phyloP scores from a whole-genome alignment of 768 basidiomycete genomes.

The Kwoniella newhampshirensis region DNA sequence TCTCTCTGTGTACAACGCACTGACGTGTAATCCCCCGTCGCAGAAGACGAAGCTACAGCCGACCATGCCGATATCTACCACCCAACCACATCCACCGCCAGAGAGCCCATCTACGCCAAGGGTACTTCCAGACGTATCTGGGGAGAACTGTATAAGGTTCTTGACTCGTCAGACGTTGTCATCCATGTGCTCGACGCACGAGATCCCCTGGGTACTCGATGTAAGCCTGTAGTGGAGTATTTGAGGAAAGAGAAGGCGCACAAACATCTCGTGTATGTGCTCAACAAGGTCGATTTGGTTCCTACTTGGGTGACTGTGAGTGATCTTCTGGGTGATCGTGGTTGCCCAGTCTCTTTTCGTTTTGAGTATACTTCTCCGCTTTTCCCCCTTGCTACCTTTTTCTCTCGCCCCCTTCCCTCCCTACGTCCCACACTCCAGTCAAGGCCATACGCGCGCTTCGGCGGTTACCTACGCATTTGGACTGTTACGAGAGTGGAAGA shows the following conservation, averaged over 20 bases:
- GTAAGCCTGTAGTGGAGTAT: slow-evolving; percentile 88
- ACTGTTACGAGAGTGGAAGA: slow-evolving; percentile 62
- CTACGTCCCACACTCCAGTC: slow-evolving; percentile 57
- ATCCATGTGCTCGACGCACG: slow-evolving; percentile 93
- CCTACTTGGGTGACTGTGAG: slow-evolving; percentile 98
- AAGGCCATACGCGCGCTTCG: slow-evolving; percentile 51
- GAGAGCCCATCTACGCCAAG: slow-evolving; percentile 90
- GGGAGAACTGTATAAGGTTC: slow-evolving; percentile 97
- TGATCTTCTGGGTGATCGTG: slow-evolving; percentile 29
- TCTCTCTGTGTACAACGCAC: background rate
- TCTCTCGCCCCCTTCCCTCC: slow-evolving; percentile 11
- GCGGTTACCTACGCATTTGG: slow-evolving; percentile 38
- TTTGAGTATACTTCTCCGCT: slow-evolving; percentile 3
- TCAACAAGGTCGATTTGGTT: slow-evolving; percentile 98
- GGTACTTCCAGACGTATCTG: slow-evolving; percentile 95
- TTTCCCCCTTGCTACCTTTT: background rate
- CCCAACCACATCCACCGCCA: slow-evolving; percentile 53
- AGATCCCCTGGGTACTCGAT: slow-evolving; percentile 92
- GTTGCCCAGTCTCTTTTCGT: slow-evolving; percentile 5
- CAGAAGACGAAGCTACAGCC: slow-evolving; percentile 14
- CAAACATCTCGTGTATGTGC: slow-evolving; percentile 92
- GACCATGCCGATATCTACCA: slow-evolving; percentile 40
- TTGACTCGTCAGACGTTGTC: slow-evolving; percentile 96
- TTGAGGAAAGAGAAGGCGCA: slow-evolving; percentile 94
- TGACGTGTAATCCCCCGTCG: background rate